Base-by-base conservation (phyloP, 208 protist species). In the Crithidia mellificae region DNA sequence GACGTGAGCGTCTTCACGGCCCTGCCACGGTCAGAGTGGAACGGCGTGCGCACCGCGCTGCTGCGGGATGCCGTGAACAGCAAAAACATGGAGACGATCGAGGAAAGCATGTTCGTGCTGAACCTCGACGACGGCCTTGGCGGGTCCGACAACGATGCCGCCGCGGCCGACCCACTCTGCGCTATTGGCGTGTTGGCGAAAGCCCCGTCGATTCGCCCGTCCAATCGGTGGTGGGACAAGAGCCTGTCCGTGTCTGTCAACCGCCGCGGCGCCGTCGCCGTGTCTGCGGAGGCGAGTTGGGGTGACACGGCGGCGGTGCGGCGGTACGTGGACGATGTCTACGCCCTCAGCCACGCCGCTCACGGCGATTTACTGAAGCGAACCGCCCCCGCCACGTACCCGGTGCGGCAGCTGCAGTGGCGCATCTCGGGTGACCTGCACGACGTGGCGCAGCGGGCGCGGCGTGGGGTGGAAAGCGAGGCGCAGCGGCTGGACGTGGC, bases 221-320 rank as follows among this genome's bases (percentile, higher is more conserved):
- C 56, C 25, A 94, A 93, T 54, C 84, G 88, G 8, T 95, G 92
- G 92, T 94, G 87, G 85, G 92, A 97, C 68, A 97, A 97, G 76
- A 92, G 85, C 47, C 53, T 97, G 20, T 87, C 80, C n/a, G 78
- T 97, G 5, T 84, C 78, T 25, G 87, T 95, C 0, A 77, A 69
- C 19, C 44, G 58, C 27, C 65, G 83, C 43, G 91, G 90, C 27
- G 54, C 72, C 56, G 32, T 93, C 34, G 76, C 63, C 41, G 78
- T 94, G 12, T 78, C 77, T n/a, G 85, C 87, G 38, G 92, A 97
- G 66, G 71, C 88, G 59, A 87, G 84, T 52, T 94, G 89, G 87
- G 83, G 84, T 19, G 90, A 93, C 41, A 81, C 75, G 32, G 73
- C 67, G 12, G 81, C 81, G 15, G 86, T 94, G 39, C 80, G 77